Evolutionary conservation across 805 yeast genomes (phyloP).

Genomic region (Saccharomyces paradoxus): DNA sequence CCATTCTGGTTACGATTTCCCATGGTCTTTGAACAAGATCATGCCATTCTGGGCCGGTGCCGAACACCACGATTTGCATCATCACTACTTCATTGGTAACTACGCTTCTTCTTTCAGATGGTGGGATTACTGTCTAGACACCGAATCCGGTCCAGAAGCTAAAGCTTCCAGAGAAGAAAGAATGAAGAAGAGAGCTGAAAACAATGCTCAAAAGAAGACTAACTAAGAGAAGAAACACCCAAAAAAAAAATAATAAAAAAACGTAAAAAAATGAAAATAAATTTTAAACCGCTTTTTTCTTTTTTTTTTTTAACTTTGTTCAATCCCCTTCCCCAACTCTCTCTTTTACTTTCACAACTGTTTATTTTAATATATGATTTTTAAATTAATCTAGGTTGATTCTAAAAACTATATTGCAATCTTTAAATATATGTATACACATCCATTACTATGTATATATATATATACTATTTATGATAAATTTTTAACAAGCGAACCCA

Average conservation of each 20-base stretch:
- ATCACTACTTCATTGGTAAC: slow-evolving; percentile 90
- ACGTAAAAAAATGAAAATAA: neutral
- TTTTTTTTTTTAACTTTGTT: neutral
- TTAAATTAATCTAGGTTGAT: neutral
- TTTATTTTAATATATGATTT: neutral
- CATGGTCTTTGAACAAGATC: slow-evolving; percentile 88
- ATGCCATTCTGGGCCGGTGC: slow-evolving; percentile 98
- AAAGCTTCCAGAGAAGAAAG: slow-evolving; percentile 63
- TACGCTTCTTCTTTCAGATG: slow-evolving; percentile 92
- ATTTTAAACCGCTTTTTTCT: neutral
- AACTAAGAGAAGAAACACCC: neutral
- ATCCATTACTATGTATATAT: neutral
- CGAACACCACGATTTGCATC: slow-evolving; percentile 96
- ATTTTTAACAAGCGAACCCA: neutral
- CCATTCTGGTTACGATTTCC: slow-evolving; percentile 97
- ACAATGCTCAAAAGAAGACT: slow-evolving; percentile 29
- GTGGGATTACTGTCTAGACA: slow-evolving; percentile 84
- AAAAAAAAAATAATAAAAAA: neutral
- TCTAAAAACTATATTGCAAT: neutral
- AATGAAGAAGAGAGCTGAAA: slow-evolving; percentile 50
- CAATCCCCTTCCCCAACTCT: neutral
- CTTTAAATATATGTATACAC: neutral
- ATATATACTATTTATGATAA: slow-evolving; percentile 1
- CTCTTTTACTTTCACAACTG: neutral
- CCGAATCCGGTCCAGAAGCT: slow-evolving; percentile 85